Percentiles rank a stretch among this genome's conserved stretches.
Conservation (phyloP, 805 yeast genomes). For the Teunomyces panamensis region DNA sequence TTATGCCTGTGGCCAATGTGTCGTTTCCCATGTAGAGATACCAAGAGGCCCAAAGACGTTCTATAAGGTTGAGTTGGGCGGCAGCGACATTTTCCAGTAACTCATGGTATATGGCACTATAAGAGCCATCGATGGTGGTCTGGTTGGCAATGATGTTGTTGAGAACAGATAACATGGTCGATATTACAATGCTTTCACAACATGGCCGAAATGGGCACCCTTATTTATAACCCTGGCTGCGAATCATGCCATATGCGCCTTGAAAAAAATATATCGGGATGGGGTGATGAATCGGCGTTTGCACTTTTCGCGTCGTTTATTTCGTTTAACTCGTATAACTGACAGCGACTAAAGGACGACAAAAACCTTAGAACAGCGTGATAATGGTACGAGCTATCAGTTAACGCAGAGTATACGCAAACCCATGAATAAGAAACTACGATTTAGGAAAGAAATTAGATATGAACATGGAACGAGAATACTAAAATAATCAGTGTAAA, state of each 20-base stretch:
- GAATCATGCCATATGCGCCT: slow-evolving; percentile 2
- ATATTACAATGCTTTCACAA: not conserved
- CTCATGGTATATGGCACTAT: not conserved
- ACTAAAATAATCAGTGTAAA: not conserved
- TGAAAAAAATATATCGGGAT: not conserved
- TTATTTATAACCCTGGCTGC: slow-evolving; percentile 3
- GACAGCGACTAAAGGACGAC: too few species aligned
- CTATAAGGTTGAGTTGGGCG: slow-evolving; percentile 32
- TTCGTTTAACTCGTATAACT: slow-evolving; percentile 3
- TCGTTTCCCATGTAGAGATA: slow-evolving; percentile 54
- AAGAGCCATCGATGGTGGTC: not conserved
- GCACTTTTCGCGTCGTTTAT: slow-evolving; percentile 1
- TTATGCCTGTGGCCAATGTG: slow-evolving; percentile 54
- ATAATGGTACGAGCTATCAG: too few species aligned
- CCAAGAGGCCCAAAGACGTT: slow-evolving; percentile 55
- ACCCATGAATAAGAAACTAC: too few species aligned
- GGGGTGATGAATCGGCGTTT: slow-evolving; percentile 4
- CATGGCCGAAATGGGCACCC: not conserved
- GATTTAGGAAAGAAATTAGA: too few species aligned
- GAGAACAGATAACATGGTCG: not conserved
- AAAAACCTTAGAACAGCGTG: too few species aligned
- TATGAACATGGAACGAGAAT: not conserved
- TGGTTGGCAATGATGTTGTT: slow-evolving; percentile 1
- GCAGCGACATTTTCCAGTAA: not conserved
- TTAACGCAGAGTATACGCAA: too few species aligned